Percentiles rank a stretch among this genome's conserved stretches.
These are phyloP conservation scores for Butyriboletus loyo DNA, from an alignment of 768 basidiomycete genomes.

Conservation along the genomic window DNA sequence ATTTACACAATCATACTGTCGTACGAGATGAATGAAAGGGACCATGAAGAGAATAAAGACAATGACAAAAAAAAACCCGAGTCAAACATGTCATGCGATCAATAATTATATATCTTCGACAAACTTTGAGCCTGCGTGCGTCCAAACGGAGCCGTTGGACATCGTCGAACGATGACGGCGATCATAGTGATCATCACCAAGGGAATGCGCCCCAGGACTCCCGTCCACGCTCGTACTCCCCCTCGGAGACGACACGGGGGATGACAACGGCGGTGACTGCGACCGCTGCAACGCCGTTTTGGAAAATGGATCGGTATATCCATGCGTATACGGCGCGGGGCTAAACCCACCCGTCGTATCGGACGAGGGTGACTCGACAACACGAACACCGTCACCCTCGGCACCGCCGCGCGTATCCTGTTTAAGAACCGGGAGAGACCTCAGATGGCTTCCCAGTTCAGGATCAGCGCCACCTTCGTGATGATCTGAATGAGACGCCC, in stretches of 20 bases:
- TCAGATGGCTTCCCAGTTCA: not conserved
- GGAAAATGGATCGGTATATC: constrained; percentile 21
- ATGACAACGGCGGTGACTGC: constrained; percentile 33
- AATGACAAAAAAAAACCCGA: not conserved
- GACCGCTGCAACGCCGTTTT: constrained; percentile 20
- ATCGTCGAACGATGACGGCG: constrained; percentile 21
- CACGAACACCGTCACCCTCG: not conserved
- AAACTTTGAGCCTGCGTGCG: constrained; percentile 50
- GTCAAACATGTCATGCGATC: not conserved
- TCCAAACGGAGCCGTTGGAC: constrained; percentile 32
- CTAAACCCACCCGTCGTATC: constrained; percentile 17
- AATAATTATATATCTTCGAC: constrained; percentile 39
- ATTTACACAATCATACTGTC: not conserved
- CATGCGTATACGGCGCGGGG: constrained; percentile 1
- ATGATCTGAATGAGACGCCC: constrained; percentile 35
- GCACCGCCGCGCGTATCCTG: not conserved
- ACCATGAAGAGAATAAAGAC: not conserved
- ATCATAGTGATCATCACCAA: constrained; percentile 8
- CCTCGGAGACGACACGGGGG: constrained; percentile 20
- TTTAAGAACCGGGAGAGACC: constrained; percentile 1
- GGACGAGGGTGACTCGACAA: constrained; percentile 28
- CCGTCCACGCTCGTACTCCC: constrained; percentile 17
- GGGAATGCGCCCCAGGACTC: constrained; percentile 1
- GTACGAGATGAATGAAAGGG: not conserved
- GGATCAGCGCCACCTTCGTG: constrained; percentile 9